Evolutionary conservation across 2,329 filamentous ascomycete genomes (phyloP).

Genomic region (Pyrenophora seminiperda): DNA sequence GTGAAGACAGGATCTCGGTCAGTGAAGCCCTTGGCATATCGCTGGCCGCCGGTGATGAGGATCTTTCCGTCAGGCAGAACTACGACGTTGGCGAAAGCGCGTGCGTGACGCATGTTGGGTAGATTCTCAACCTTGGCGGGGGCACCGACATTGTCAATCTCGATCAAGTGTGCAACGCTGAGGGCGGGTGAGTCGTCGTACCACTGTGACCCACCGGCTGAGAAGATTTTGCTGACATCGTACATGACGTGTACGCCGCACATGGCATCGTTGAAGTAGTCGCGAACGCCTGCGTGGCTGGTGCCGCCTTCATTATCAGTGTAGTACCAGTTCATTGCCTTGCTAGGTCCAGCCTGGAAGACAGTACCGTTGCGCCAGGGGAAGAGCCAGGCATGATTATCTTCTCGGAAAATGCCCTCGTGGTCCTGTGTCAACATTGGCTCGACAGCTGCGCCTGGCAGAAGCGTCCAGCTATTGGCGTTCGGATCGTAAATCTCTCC

Average conservation of each 20-base stretch:
- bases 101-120: conserved; percentile 19
- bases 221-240: conserved; percentile 48
- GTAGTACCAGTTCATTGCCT: conserved; percentile 61
- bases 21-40: conserved; percentile 19
- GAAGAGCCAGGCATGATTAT: conserved; percentile 33
- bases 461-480: conserved; percentile 19
- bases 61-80: conserved; percentile 33
- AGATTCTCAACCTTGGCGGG: conserved; percentile 16
- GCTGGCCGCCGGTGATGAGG: conserved; percentile 30
- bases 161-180: conserved; percentile 21
- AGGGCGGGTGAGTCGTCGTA: conserved; percentile 17
- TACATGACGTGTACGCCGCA: conserved; percentile 57
- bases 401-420: conserved; percentile 21
- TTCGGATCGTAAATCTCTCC: conserved; percentile 25
- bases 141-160: conserved; percentile 22
- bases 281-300: conserved; percentile 50
- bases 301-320: conserved; percentile 51
- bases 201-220: conserved; percentile 29
- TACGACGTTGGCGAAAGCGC: conserved; percentile 27
- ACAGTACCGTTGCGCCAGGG: conserved; percentile 38
- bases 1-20: conserved; percentile 21
- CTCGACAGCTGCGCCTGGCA: conserved; percentile 22
- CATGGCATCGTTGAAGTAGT: conserved; percentile 39
- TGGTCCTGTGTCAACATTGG: conserved; percentile 26
- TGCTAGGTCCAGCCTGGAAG: conserved; percentile 60